A percentile compares a stretch with the other conserved stretches of the same genome.
Evolutionary conservation across 192 early-diverging fungal species (phyloP).

Genomic region (Rhizoclosmatium globosum): DNA sequence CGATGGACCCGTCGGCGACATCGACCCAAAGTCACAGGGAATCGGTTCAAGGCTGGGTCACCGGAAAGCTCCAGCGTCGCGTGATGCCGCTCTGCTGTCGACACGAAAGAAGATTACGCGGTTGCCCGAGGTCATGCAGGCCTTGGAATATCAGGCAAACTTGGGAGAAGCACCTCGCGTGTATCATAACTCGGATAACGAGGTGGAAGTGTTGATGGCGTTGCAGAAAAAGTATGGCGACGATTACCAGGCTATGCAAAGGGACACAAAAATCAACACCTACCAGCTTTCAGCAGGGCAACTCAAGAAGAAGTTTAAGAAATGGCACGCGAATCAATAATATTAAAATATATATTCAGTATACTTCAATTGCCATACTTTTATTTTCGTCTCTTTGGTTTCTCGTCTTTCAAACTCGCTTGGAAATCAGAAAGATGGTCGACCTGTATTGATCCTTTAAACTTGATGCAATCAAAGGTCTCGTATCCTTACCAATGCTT

Average conservation of each 20-base stretch:
- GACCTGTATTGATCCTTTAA: not conserved
- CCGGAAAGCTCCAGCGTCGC: not conserved
- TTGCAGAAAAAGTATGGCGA: conserved; percentile 51
- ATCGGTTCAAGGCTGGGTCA: conserved; percentile 25
- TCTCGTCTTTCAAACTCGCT: conserved; percentile 2
- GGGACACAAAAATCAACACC: conserved; percentile 57
- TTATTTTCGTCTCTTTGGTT: not conserved
- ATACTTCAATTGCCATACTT: not conserved
- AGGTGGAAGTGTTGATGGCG: conserved; percentile 42
- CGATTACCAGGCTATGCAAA: conserved; percentile 58
- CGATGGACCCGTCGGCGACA: conserved; percentile 32
- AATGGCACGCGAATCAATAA: not conserved
- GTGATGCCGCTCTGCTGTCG: not conserved
- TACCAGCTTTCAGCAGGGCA: conserved; percentile 61
- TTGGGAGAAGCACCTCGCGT: conserved; percentile 17
- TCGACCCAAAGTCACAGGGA: conserved; percentile 31
- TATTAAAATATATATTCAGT: not conserved
- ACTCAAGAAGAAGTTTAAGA: conserved; percentile 51
- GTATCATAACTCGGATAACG: conserved; percentile 50
- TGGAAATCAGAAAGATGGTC: not conserved
- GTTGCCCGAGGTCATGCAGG: conserved; percentile 29
- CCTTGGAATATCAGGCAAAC: conserved; percentile 37
- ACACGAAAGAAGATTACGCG: not conserved
- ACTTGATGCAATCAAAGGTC: too few relatives aligned
- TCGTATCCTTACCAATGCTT: not conserved